Evolutionary conservation across 1,284 basidiomycete species (phyloP).

Genomic region (Ustilago hordei): DNA sequence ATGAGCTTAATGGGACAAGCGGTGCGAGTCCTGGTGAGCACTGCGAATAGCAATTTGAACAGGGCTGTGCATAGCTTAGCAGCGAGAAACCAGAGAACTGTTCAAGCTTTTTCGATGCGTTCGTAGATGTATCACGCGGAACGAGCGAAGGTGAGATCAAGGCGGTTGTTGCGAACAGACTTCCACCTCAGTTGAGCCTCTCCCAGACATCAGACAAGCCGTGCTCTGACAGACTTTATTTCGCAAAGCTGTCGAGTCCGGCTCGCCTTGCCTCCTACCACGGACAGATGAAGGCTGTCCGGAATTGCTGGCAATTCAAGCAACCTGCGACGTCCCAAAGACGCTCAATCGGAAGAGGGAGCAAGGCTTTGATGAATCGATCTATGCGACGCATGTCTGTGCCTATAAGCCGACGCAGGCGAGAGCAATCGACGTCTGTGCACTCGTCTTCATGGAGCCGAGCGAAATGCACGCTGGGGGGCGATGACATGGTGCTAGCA

Average conservation of each 20-base stretch:
- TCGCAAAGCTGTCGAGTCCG: neutral
- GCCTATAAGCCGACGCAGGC: neutral
- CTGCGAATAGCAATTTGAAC: too few relatives aligned
- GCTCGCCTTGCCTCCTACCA: neutral
- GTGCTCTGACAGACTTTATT: neutral
- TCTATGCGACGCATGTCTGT: too few relatives aligned
- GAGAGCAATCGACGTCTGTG: neutral
- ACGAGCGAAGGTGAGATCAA: neutral
- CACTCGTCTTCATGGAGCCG: neutral
- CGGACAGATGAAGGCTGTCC: too few relatives aligned
- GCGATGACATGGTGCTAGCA: neutral
- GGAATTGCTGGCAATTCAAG: too few relatives aligned
- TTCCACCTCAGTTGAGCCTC: neutral
- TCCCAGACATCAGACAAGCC: neutral
- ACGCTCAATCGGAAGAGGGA: neutral
- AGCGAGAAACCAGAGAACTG: too few relatives aligned
- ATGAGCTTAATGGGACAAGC: too few relatives aligned
- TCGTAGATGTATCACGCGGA: neutral
- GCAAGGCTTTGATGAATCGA: too few relatives aligned
- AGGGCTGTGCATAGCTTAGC: too few relatives aligned
- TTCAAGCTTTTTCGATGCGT: too few relatives aligned
- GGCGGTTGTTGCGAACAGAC: neutral
- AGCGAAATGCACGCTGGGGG: neutral
- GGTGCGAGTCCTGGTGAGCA: too few relatives aligned
- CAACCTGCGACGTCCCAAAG: neutral